Base-by-base conservation (phyloP, 805 yeast species). In the Pichia nakasei region DNA sequence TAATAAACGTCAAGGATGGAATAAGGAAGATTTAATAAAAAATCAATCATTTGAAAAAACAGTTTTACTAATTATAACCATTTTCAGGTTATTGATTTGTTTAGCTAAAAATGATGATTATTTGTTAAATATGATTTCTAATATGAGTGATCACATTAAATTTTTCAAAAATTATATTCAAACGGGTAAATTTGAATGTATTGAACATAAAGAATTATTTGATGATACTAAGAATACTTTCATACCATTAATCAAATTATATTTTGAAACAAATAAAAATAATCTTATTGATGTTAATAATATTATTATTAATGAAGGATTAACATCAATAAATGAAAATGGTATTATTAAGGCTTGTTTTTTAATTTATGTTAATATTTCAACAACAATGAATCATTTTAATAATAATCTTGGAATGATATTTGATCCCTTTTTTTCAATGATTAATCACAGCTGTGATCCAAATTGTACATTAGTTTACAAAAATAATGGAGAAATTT, bases 361-460 rank as follows among this genome's bases (percentile, higher is more conserved):
- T 35, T 40, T 54, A 19, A 41, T 59, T 36, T 48, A 52, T 26
- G 61, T 66, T 22, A 68, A 68, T 48, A 48, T 60, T 5, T 58
- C 60, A 8, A 50, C 50, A 3, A 24, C 60, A 22, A 55, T 57
- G 29, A 59, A 66, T 44, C 42, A 45, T 26, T 54, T 47, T 32
- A 49, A 49, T 11, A 65, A 61, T 34, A 43, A 54, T 5, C 53
- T 60, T 38, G 73, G 72, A 1, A 40, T 56, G 8, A 50, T 59
- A 51, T 59, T 69, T 49, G 70, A 67, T 45, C 67, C 67, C 0
- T 46, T 53, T 4, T 59, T 67, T 47, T 51, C 72, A 12, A 46
- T 68, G 38, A 60, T 67, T 19, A 69, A 68, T 41, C 73, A 68
- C 52, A 63, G 69, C 7, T 69, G 73, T 49, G 48, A 53, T 5